A percentile compares a stretch with the other conserved stretches of the same genome.
Evolutionary conservation across 306 rosid species (phyloP).

Genomic region (Oemleria cerasiformis): DNA sequence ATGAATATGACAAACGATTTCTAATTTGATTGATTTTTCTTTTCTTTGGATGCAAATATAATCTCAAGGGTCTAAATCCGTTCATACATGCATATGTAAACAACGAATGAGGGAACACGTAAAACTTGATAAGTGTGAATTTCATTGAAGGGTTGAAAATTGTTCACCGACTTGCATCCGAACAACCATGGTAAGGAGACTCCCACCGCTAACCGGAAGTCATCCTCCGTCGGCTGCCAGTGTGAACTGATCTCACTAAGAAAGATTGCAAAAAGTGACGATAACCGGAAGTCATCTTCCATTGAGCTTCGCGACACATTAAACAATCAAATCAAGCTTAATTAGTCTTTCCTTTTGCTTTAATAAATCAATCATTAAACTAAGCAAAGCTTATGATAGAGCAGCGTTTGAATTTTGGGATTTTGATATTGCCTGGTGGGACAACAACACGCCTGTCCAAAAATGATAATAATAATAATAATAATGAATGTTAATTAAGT

Average conservation of each 20-base stretch:
- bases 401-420: background rate
- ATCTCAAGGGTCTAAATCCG: too few species aligned
- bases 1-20: too few species aligned
- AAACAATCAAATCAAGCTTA: conserved; percentile 38
- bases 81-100: too few species aligned
- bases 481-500: conserved; percentile 12
- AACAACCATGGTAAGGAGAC: too few species aligned
- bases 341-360: background rate
- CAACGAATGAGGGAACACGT: too few species aligned
- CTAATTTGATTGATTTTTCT: too few species aligned
- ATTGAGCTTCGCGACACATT: background rate
- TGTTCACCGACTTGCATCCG: too few species aligned
- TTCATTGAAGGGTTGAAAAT: background rate
- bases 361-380: conserved; percentile 16
- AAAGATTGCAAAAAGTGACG: conserved; percentile 20
- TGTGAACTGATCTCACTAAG: conserved; percentile 33
- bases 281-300: background rate
- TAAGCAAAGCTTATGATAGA: conserved; percentile 22
- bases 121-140: too few species aligned
- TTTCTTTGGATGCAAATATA: too few species aligned
- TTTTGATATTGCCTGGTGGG: conserved; percentile 24
- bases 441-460: conserved; percentile 31
- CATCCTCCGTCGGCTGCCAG: conserved; percentile 2
- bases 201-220: too few species aligned
- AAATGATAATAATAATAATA: background rate